Conservation (phyloP, 139 green algal genomes). For the Chlorokybus atmophyticus region DNA sequence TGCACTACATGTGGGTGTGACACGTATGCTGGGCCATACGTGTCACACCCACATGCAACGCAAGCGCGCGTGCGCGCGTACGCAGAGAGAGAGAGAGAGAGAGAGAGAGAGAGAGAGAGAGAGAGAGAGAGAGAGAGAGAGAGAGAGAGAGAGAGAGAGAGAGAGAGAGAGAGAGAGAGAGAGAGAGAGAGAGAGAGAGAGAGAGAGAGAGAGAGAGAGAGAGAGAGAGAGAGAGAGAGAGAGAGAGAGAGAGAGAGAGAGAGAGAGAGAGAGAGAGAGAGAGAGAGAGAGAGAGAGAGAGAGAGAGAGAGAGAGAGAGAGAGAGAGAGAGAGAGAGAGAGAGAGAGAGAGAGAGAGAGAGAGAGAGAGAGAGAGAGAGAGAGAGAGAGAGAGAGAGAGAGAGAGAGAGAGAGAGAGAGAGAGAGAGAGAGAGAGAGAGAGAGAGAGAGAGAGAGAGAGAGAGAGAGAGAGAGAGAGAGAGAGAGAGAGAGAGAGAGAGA, state of each 20-base stretch:
- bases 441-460: constrained; percentile 3
- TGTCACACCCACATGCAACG: too few relatives aligned
- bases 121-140: neutral
- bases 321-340: neutral
- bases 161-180: neutral
- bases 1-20: too few relatives aligned
- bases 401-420: constrained; percentile 3
- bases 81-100: neutral
- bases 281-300: neutral
- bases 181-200: neutral
- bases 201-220: neutral
- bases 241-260: neutral
- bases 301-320: neutral
- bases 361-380: neutral
- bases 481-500: constrained; percentile 3
- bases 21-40: too few relatives aligned
- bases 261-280: neutral
- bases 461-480: constrained; percentile 3
- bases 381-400: constrained; percentile 1
- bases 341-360: neutral
- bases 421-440: constrained; percentile 3
- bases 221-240: neutral
- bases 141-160: neutral
- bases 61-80: too few relatives aligned
- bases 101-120: neutral